Conservation (phyloP, 1,284 basidiomycete species). For the Dichomitus squalens region DNA sequence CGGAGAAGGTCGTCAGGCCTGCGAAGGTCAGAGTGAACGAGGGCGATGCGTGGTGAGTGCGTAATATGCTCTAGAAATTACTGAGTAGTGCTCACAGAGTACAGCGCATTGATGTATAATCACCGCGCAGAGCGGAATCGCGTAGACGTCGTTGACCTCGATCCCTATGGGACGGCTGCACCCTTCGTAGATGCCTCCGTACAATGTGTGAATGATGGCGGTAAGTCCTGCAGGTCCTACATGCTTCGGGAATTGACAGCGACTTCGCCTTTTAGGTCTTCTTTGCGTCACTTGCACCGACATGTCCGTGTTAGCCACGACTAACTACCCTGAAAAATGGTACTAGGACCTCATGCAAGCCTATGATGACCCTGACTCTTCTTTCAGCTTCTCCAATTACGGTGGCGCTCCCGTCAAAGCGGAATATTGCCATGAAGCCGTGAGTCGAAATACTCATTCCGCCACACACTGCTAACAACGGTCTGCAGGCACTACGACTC, state of each 20-base stretch:
- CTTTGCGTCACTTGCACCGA: conserved; percentile 98
- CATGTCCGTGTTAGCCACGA: conserved; percentile 90
- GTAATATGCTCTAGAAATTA: no score
- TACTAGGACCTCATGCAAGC: conserved; percentile 29
- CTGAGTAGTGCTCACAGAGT: not conserved
- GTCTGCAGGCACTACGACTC: conserved; percentile 77
- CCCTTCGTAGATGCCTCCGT: conserved; percentile 98
- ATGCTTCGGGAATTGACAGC: not conserved
- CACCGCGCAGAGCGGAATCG: conserved; percentile 75
- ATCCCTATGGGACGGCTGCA: conserved; percentile 97
- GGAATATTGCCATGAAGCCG: conserved; percentile 94
- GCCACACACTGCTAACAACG: not conserved
- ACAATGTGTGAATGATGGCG: conserved; percentile 88
- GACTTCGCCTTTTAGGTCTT: conserved; percentile 59
- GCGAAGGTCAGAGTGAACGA: conserved; percentile 84
- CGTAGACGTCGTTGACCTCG: conserved; percentile 95
- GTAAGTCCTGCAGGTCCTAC: conserved; percentile 42
- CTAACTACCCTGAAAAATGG: conserved; percentile 98
- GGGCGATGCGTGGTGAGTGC: conserved; percentile 85
- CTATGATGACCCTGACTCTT: conserved; percentile 21
- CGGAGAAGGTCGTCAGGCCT: conserved; percentile 25
- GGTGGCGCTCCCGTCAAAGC: conserved; percentile 92
- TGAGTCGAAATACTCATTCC: conserved; percentile 38
- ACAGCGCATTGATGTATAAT: conserved; percentile 87
- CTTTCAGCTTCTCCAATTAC: conserved; percentile 86